A percentile compares a stretch with the other conserved stretches of the same genome.
These are phyloP conservation scores for Aspergillus fischeri DNA, from an alignment of 2,329 filamentous ascomycete species.

Conservation along the genomic window DNA sequence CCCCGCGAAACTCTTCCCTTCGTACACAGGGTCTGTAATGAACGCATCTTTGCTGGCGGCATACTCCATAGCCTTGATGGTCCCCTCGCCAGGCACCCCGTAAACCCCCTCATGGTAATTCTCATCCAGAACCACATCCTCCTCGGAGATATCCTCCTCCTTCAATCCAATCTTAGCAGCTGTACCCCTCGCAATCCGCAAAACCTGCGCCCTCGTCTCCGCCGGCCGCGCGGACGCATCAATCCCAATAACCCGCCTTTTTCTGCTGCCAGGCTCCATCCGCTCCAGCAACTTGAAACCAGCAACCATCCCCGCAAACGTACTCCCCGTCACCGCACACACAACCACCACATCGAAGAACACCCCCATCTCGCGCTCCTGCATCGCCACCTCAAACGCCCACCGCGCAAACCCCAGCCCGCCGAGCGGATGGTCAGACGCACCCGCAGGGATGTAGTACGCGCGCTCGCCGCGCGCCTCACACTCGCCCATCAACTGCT, in stretches of 20 bases:
- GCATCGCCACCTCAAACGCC: constrained; percentile 63
- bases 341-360: constrained; percentile 67
- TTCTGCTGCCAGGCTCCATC: constrained; percentile 30
- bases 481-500: constrained; percentile 52
- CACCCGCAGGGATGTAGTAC: constrained; percentile 69
- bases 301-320: constrained; percentile 67
- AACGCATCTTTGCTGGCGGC: constrained; percentile 66
- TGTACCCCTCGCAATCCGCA: constrained; percentile 63
- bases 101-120: constrained; percentile 65
- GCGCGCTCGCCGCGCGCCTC: constrained; percentile 54
- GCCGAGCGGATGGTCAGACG: constrained; percentile 65
- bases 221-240: constrained; percentile 58
- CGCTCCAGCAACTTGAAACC: constrained; percentile 64
- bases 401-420: constrained; percentile 68
- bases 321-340: constrained; percentile 67
- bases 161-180: constrained; percentile 59
- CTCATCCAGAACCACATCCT: constrained; percentile 61
- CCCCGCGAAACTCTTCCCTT: constrained; percentile 70
- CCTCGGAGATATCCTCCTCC: constrained; percentile 57
- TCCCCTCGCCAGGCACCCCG: constrained; percentile 62
- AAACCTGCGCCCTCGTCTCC: constrained; percentile 61
- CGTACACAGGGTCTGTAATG: constrained; percentile 72
- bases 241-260: constrained; percentile 61
- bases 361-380: constrained; percentile 58
- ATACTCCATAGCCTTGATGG: constrained; percentile 65